Conservation (phyloP, 768 basidiomycete genomes). For the Russula lepida region DNA sequence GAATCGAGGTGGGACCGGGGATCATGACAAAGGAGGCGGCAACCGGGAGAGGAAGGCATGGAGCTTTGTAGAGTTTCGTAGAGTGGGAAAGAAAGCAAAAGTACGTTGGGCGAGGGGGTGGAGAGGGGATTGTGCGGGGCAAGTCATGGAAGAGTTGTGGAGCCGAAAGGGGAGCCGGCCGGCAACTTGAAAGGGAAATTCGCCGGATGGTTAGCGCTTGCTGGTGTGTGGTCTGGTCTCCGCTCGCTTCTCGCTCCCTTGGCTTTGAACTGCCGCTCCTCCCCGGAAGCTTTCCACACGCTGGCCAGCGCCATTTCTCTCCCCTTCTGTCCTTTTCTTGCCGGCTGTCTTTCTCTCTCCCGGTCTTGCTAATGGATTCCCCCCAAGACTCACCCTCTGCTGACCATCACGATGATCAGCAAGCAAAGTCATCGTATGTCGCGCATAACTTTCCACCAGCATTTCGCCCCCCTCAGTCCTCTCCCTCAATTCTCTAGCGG, state of each 20-base stretch:
- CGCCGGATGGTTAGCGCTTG: conserved; percentile 14
- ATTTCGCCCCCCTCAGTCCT: not conserved
- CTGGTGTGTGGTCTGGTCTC: not conserved
- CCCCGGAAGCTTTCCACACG: not conserved
- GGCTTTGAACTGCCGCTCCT: not conserved
- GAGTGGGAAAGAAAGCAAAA: not conserved
- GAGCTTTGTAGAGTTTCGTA: not conserved
- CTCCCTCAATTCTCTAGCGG: conserved; percentile 24
- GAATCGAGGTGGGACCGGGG: conserved; percentile 8
- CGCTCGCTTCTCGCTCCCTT: not conserved
- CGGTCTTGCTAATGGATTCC: conserved; percentile 9
- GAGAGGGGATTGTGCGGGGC: not conserved
- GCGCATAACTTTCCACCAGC: not conserved
- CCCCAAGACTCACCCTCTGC: conserved; percentile 1
- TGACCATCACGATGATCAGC: conserved; percentile 16
- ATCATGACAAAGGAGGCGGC: not conserved
- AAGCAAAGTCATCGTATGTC: conserved; percentile 19
- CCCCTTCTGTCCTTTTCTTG: not conserved
- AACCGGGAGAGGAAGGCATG: not conserved
- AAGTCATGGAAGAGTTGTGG: not conserved
- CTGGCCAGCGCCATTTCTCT: not conserved
- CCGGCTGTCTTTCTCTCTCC: not conserved
- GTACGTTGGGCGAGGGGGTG: not conserved
- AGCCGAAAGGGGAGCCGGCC: conserved; percentile 13
- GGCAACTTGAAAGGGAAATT: conserved; percentile 21